phyloP scores from a whole-genome alignment of 164 flowering plant species.

The Kingdonia uniflora region DNA sequence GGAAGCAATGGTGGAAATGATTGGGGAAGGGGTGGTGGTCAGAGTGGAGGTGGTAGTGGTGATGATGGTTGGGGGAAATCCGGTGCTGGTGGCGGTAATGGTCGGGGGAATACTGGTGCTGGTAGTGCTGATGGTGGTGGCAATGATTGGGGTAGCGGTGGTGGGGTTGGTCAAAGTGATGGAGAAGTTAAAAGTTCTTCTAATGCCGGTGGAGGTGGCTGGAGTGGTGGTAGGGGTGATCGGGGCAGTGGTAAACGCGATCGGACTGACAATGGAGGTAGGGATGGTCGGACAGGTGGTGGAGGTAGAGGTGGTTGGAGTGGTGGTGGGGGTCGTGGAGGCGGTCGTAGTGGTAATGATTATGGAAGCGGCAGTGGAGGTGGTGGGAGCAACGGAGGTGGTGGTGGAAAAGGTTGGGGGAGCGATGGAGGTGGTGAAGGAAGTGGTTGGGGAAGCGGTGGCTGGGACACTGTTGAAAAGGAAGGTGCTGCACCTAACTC shows the following conservation, averaged over 20 bases:
- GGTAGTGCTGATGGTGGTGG: conserved; percentile 10
- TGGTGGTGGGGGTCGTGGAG: not conserved
- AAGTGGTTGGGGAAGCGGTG: conserved; percentile 3
- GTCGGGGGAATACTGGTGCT: not conserved
- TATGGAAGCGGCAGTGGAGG: not conserved
- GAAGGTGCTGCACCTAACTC: conserved; percentile 3
- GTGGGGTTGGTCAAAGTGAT: not conserved
- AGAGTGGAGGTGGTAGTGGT: conserved; percentile 6
- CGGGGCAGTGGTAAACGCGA: not conserved
- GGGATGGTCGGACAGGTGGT: not conserved
- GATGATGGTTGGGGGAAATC: too few species aligned
- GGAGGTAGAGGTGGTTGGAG: not conserved
- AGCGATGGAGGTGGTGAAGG: not conserved
- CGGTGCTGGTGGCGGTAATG: conserved; percentile 9
- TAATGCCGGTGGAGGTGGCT: not conserved
- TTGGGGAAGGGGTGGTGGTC: conserved; percentile 9
- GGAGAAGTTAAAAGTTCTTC: too few species aligned
- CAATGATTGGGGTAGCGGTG: not conserved
- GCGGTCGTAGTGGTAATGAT: not conserved
- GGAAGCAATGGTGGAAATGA: conserved; percentile 12
- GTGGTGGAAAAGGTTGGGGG: too few species aligned
- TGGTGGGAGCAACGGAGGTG: not conserved
- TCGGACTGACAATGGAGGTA: not conserved
- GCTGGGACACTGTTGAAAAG: not conserved
- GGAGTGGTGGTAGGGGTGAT: not conserved